phyloP scores from a whole-genome alignment of 495 filamentous ascomycete species.

The Echria macrotheca region DNA sequence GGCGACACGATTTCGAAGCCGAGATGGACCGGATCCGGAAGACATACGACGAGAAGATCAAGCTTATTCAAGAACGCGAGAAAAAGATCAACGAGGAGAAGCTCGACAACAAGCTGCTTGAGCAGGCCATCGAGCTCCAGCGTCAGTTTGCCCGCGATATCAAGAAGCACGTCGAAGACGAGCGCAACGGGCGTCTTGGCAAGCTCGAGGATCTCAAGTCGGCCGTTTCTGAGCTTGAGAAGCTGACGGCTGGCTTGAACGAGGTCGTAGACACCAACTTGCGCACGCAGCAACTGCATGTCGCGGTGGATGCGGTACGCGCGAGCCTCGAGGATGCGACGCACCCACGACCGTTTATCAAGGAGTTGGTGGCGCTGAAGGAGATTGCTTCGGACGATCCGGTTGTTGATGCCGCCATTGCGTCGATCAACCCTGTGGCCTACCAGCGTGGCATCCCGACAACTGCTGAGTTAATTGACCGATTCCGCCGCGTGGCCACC shows the following conservation, averaged over 20 bases:
- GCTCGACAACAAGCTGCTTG: constrained; percentile 75
- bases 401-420: constrained; percentile 84
- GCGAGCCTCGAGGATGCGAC: constrained; percentile 68
- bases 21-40: constrained; percentile 72
- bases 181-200: constrained; percentile 80
- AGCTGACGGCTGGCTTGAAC: constrained; percentile 78
- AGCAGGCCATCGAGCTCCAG: constrained; percentile 86
- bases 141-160: constrained; percentile 74
- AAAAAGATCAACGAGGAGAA: constrained; percentile 72
- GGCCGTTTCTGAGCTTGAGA: constrained; percentile 73
- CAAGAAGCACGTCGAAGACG: constrained; percentile 75
- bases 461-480: constrained; percentile 77
- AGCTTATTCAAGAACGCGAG: constrained; percentile 67
- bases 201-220: constrained; percentile 74
- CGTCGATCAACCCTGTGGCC: constrained; percentile 85
- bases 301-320: constrained; percentile 89
- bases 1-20: constrained; percentile 81
- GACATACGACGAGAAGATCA: constrained; percentile 73
- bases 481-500: constrained; percentile 87
- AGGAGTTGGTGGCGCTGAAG: constrained; percentile 88
- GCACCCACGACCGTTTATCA: constrained; percentile 75
- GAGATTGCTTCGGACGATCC: constrained; percentile 77
- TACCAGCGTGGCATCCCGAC: constrained; percentile 91
- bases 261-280: constrained; percentile 82
- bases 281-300: constrained; percentile 88